A percentile compares a stretch with the other conserved stretches of the same genome.
Evolutionary conservation across 2,329 filamentous ascomycete species (phyloP).

Genomic region (Botrytis aclada): DNA sequence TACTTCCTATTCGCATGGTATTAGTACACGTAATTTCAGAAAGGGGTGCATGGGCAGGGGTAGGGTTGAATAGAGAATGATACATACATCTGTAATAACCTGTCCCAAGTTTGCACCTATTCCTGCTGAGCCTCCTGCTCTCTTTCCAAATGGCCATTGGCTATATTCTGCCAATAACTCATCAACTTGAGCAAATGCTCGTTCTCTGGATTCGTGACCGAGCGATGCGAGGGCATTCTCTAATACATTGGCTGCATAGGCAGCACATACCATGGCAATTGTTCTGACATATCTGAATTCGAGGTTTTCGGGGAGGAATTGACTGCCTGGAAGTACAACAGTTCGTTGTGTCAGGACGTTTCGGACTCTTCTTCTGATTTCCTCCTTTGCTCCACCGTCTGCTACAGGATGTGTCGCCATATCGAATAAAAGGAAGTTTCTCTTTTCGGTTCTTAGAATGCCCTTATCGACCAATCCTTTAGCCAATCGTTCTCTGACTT

Average conservation of each 20-base stretch:
- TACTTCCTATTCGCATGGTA: constrained; percentile 57
- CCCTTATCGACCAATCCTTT: constrained; percentile 99
- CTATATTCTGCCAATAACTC: constrained; percentile 94
- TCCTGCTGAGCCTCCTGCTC: constrained; percentile 68
- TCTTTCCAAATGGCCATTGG: constrained; percentile 92
- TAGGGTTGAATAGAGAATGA: constrained; percentile 25
- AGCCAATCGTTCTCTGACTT: constrained; percentile 93
- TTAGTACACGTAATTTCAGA: constrained; percentile 15
- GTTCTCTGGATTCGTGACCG: constrained; percentile 88
- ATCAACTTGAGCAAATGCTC: constrained; percentile 95
- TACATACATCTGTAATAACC: constrained; percentile 68
- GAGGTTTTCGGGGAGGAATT: constrained; percentile 89
- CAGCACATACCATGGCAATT: constrained; percentile 93
- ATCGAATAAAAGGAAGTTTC: constrained; percentile 98
- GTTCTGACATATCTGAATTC: constrained; percentile 93
- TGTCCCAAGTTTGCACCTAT: constrained; percentile 91
- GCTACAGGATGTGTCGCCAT: constrained; percentile 99
- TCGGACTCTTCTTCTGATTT: constrained; percentile 88
- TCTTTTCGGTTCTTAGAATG: constrained; percentile 96
- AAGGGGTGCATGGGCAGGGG: not conserved
- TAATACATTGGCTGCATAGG: constrained; percentile 95
- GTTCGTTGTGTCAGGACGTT: constrained; percentile 92
- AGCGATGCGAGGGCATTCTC: constrained; percentile 96
- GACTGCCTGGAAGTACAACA: constrained; percentile 79
- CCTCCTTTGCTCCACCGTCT: constrained; percentile 94